Base-by-base conservation (phyloP, 2,329 filamentous ascomycete genomes). In the Apiospora marii region DNA sequence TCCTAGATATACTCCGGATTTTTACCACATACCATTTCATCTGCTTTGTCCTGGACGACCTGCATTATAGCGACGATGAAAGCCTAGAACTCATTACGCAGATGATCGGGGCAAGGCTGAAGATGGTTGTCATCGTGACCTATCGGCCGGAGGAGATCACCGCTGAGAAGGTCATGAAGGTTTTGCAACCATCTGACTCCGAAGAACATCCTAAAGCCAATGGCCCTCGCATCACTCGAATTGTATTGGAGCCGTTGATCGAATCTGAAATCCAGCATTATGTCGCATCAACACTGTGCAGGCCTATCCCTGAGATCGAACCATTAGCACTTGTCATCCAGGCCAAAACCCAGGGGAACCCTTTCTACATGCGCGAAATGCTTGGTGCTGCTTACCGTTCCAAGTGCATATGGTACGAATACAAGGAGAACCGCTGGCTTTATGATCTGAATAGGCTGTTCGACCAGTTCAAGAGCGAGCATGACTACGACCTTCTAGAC, bases 331-430 rank as follows among this genome's bases (percentile, higher is more conserved):
- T 95, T 8, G 93, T 98, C 13, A 91, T 98, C 7, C 93, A 97
- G 80, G 95, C 96, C 78, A 97, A 96, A 83, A 96, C 94, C 12
- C 90, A 90, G 37, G 95, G 95, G 1, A 98, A 97, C 74, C 92
- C 95, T 0, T 98, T 98, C 78, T 97, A 96, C 78, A 93, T 98
- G 81, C 89, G 94, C 71, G 94, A 98, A 82, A 97, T 98, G 89
- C 88, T 98, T 5, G 94, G 94, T 78, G 92, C 93, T 3, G 97
- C 94, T 80, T 92, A 97, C 80, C 91, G 94, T 53, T 96, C 94
- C 79, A 92, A 92, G 76, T 97, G 94, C 80, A 93, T 98, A 69
- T 97, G 92, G 89, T 98, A 97, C 81, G 94, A 95, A 74, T 98
- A 96, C 87, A 91, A 91, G 76, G 90, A 92, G 75, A 93, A 91